Percentiles rank a stretch among this genome's conserved stretches.
phyloP scores from a whole-genome alignment of 2,329 filamentous ascomycete species.

The Alternaria hordeiaustralica region DNA sequence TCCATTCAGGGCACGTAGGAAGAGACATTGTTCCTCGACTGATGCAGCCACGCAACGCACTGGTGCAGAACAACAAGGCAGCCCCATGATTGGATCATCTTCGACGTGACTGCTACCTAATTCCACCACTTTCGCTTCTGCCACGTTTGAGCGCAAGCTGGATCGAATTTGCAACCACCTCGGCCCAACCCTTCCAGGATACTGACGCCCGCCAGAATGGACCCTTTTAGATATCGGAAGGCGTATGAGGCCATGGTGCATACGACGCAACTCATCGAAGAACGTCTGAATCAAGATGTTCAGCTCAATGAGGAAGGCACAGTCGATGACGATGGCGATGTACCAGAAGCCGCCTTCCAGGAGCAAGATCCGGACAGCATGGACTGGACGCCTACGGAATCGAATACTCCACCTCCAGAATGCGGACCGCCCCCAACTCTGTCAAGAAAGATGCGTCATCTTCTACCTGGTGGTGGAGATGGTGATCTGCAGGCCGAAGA shows the following conservation, averaged over 20 bases:
- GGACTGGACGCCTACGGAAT: slow-evolving; percentile 47
- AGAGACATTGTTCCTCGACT: slow-evolving; percentile 1
- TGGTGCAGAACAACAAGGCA: slow-evolving; percentile 11
- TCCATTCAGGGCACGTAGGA: slow-evolving; percentile 1
- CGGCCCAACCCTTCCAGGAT: slow-evolving; percentile 7
- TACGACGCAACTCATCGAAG: slow-evolving; percentile 42
- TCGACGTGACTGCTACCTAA: background rate
- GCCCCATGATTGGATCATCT: slow-evolving; percentile 13
- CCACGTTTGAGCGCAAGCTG: background rate
- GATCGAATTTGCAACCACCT: background rate
- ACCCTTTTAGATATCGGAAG: slow-evolving; percentile 46
- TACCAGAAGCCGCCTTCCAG: slow-evolving; percentile 21
- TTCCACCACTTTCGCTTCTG: background rate
- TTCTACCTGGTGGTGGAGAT: slow-evolving; percentile 36
- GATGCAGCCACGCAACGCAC: slow-evolving; percentile 2
- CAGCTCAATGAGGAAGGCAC: slow-evolving; percentile 9
- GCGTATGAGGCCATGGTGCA: slow-evolving; percentile 48
- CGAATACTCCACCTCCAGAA: slow-evolving; percentile 33
- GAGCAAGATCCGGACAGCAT: slow-evolving; percentile 46
- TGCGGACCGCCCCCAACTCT: slow-evolving; percentile 40
- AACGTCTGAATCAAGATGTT: slow-evolving; percentile 34
- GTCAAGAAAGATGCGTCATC: slow-evolving; percentile 40
- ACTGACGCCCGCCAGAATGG: slow-evolving; percentile 39
- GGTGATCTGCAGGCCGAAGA: slow-evolving; percentile 31
- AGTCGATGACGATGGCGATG: slow-evolving; percentile 13